Percentiles rank a stretch among this genome's conserved stretches.
These are phyloP conservation scores for Protoeuglena noctilucae DNA, from an alignment of 139 green algal species.

Conservation along the genomic window DNA sequence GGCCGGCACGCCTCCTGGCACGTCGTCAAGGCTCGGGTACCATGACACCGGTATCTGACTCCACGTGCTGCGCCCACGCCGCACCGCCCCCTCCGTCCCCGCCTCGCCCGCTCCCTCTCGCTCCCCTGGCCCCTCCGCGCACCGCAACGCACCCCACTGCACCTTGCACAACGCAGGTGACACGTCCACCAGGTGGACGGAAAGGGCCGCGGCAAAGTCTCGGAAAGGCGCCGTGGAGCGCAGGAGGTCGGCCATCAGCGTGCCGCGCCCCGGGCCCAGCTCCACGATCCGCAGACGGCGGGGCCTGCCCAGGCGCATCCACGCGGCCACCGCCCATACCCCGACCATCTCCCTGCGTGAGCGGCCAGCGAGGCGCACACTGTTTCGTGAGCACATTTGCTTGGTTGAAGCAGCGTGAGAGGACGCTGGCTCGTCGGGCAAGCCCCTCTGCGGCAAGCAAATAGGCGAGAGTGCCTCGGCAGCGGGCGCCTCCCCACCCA, in stretches of 20 bases:
- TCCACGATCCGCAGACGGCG: conserved; percentile 66
- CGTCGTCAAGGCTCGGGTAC: conserved; percentile 3
- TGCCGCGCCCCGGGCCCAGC: conserved; percentile 81
- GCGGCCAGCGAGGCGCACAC: not conserved
- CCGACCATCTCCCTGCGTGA: conserved; percentile 86
- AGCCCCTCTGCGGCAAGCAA: no score
- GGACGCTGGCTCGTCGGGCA: not conserved
- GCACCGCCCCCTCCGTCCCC: not conserved
- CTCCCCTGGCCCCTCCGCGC: not conserved
- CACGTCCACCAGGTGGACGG: no score
- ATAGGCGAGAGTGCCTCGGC: no score
- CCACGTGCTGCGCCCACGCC: no score
- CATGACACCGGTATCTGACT: conserved; percentile 2
- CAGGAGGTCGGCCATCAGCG: conserved; percentile 89
- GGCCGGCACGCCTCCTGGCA: conserved; percentile 20
- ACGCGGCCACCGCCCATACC: conserved; percentile 72
- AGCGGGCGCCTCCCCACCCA: no score
- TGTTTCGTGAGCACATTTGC: not conserved
- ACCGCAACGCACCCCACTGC: not conserved
- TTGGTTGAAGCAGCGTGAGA: no score
- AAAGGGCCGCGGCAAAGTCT: not conserved
- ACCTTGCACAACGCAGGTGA: not conserved
- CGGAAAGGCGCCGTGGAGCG: not conserved
- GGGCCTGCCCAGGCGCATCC: conserved; percentile 64
- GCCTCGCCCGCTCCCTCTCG: not conserved